These are phyloP conservation scores for Dactylorhiza incarnata DNA, from an alignment of 106 monocot species.

Conservation along the genomic window DNA sequence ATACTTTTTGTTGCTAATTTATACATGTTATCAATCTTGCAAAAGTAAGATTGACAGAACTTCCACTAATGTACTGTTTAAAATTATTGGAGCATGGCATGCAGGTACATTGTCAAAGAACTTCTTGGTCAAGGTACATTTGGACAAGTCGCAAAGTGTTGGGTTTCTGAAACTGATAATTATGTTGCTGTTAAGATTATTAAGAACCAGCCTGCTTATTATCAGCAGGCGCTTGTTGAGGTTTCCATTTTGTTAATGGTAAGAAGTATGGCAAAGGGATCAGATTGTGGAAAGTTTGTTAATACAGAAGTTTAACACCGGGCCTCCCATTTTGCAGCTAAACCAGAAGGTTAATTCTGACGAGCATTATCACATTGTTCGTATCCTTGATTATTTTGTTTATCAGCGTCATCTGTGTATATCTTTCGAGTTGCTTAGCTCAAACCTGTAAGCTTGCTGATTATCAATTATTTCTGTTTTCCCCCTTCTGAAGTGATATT, in stretches of 20 bases:
- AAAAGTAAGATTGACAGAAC: too few relatives aligned
- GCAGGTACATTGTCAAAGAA: constrained; percentile 88
- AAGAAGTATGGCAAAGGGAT: background rate
- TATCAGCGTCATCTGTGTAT: constrained; percentile 84
- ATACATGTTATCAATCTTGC: too few relatives aligned
- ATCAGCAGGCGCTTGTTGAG: constrained; percentile 79
- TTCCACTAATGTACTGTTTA: too few relatives aligned
- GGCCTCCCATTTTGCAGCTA: constrained; percentile 43
- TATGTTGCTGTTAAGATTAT: constrained; percentile 95
- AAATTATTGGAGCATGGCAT: background rate
- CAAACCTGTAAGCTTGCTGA: constrained; percentile 65
- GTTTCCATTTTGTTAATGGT: constrained; percentile 72
- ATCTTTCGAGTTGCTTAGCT: constrained; percentile 94
- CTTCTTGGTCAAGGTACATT: constrained; percentile 96
- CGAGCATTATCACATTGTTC: constrained; percentile 78
- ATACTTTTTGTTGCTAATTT: too few relatives aligned
- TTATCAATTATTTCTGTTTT: background rate
- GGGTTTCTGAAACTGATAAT: constrained; percentile 55
- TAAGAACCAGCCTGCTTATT: constrained; percentile 89
- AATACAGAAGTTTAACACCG: background rate
- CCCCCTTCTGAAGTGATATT: background rate
- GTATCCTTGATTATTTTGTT: constrained; percentile 80
- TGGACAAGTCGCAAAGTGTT: constrained; percentile 95
- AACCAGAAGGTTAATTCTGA: constrained; percentile 71
- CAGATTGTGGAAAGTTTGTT: background rate